Evolutionary conservation across 305 asterid genomes (phyloP).

Genomic region (Fraxinus velutina): DNA sequence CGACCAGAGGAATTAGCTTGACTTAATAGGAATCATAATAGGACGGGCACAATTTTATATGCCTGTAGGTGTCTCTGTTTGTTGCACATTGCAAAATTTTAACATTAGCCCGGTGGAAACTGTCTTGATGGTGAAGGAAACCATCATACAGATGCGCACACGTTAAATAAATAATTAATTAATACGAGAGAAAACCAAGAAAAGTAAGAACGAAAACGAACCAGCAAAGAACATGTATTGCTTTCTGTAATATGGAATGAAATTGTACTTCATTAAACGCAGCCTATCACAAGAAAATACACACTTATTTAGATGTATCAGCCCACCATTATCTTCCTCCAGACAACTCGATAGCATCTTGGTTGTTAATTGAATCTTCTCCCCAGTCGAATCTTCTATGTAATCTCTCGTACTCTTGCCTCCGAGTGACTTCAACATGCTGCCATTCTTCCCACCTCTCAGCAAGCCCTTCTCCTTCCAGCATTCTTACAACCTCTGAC

Average conservation of each 20-base stretch:
- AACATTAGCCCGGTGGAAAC: neutral
- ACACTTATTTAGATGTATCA: conserved; percentile 12
- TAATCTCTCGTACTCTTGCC: conserved; percentile 69
- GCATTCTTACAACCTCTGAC: conserved; percentile 89
- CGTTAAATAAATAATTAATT: neutral
- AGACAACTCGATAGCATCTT: conserved; percentile 73
- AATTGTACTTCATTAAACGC: neutral
- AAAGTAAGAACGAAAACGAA: conserved; percentile 2
- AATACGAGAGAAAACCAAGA: conserved; percentile 8
- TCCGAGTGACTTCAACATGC: conserved; percentile 65
- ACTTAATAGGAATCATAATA: neutral
- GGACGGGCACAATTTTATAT: neutral
- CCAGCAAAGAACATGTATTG: neutral
- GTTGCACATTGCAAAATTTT: neutral
- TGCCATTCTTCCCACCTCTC: conserved; percentile 97
- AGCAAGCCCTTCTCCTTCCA: conserved; percentile 90
- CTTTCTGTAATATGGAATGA: neutral
- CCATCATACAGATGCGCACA: neutral
- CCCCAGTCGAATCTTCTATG: conserved; percentile 86
- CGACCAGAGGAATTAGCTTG: neutral
- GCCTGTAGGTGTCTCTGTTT: neutral
- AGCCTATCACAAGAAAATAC: conserved; percentile 2
- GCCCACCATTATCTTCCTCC: conserved; percentile 56
- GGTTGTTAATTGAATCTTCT: conserved; percentile 66
- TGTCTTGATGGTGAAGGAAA: neutral